Percentiles rank a stretch among this genome's conserved stretches.
These are phyloP conservation scores for Fusarium sacchari DNA, from an alignment of 2,329 filamentous ascomycete genomes.

Conservation along the genomic window DNA sequence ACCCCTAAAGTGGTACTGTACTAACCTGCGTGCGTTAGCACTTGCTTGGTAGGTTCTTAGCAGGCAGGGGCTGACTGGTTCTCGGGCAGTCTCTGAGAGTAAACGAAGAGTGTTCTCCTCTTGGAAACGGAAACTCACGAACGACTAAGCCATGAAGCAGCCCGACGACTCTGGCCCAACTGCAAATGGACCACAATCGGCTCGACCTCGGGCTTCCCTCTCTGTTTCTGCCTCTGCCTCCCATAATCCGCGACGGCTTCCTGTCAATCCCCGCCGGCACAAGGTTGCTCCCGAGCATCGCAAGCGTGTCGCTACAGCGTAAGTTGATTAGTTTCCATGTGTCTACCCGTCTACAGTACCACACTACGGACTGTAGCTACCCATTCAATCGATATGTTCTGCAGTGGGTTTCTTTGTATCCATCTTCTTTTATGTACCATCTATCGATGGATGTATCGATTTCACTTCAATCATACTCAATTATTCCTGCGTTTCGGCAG, in stretches of 20 bases:
- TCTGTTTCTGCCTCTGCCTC: conserved; percentile 1
- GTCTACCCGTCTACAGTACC: neutral
- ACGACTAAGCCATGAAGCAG: conserved; percentile 32
- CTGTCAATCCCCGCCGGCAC: conserved; percentile 61
- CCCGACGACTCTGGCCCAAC: conserved; percentile 18
- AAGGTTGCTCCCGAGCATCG: conserved; percentile 59
- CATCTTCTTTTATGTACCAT: neutral
- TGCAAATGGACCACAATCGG: conserved; percentile 4
- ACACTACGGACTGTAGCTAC: neutral
- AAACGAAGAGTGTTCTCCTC: conserved; percentile 25
- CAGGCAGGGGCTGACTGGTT: conserved; percentile 28
- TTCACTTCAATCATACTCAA: neutral
- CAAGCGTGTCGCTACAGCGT: conserved; percentile 62
- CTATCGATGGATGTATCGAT: neutral
- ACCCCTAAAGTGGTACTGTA: conserved; percentile 1
- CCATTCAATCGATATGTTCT: conserved; percentile 2
- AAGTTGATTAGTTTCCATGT: conserved; percentile 44
- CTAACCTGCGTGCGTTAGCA: neutral
- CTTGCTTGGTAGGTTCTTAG: neutral
- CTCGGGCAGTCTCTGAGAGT: conserved; percentile 20
- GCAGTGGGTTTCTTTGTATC: neutral
- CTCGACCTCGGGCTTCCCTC: conserved; percentile 30
- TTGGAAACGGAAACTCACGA: conserved; percentile 19
- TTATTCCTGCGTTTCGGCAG: neutral
- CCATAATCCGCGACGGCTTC: conserved; percentile 52